Evolutionary conservation across 1,139 yeast genomes (phyloP).

Genomic region (Blastobotrys arbuscula): DNA sequence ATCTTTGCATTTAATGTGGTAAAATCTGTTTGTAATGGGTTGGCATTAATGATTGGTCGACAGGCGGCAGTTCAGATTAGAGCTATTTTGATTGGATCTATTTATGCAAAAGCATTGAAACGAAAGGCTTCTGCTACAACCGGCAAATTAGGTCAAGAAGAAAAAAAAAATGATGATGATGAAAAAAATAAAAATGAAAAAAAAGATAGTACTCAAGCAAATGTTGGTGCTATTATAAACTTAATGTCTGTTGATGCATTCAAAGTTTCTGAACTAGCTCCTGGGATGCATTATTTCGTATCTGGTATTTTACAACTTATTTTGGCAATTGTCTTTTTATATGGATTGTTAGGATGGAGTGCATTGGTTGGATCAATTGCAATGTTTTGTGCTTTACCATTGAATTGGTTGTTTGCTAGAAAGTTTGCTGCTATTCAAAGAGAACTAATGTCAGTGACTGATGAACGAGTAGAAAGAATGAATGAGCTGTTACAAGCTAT

Average conservation of each 20-base stretch:
- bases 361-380: slow-evolving; percentile 78
- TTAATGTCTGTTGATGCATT: slow-evolving; percentile 94
- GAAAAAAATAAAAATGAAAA: slow-evolving; percentile 23
- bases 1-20: slow-evolving; percentile 62
- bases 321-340: slow-evolving; percentile 62
- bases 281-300: slow-evolving; percentile 76
- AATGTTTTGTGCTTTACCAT: slow-evolving; percentile 60
- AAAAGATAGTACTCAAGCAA: slow-evolving; percentile 48
- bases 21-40: slow-evolving; percentile 65
- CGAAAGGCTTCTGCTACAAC: slow-evolving; percentile 55
- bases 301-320: slow-evolving; percentile 65
- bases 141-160: slow-evolving; percentile 28
- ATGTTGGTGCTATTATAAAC: slow-evolving; percentile 87
- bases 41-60: slow-evolving; percentile 86
- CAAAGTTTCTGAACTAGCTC: slow-evolving; percentile 85
- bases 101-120: slow-evolving; percentile 86
- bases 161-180: slow-evolving; percentile 13
- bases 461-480: slow-evolving; percentile 82
- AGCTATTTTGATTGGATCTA: slow-evolving; percentile 83
- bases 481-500: slow-evolving; percentile 90
- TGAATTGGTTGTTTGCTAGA: slow-evolving; percentile 62
- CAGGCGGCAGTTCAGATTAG: slow-evolving; percentile 87
- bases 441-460: slow-evolving; percentile 70
- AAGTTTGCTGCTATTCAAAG: slow-evolving; percentile 63
- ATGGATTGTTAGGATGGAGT: slow-evolving; percentile 75